These are phyloP conservation scores for Linum lewisii DNA, from an alignment of 345 rosid species.

Conservation along the genomic window DNA sequence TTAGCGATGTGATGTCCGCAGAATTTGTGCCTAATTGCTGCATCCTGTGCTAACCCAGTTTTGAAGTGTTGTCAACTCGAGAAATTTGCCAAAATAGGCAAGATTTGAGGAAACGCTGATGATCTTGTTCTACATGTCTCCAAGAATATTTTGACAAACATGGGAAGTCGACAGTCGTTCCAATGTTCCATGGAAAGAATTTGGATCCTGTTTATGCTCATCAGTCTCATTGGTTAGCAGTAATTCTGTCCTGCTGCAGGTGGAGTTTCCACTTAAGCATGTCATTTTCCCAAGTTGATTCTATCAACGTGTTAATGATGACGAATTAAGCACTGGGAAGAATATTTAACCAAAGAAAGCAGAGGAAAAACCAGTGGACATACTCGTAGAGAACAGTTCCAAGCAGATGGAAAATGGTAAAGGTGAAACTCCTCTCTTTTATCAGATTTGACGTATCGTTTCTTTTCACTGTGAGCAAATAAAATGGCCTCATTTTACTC, in stretches of 20 bases:
- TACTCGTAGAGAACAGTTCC: neutral
- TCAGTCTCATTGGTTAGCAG: too few species aligned
- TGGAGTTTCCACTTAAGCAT: too few species aligned
- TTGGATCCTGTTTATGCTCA: neutral
- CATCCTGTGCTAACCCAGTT: neutral
- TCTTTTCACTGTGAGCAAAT: neutral
- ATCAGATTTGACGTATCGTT: slow-evolving; percentile 21
- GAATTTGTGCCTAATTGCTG: neutral
- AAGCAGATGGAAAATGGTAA: neutral
- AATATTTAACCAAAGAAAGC: neutral
- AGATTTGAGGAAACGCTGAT: neutral
- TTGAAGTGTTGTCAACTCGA: neutral
- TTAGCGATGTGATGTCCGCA: neutral
- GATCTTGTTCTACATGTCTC: neutral
- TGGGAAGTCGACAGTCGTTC: neutral
- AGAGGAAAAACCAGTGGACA: neutral
- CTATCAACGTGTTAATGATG: neutral
- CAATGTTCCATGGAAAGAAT: neutral
- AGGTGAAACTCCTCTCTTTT: neutral
- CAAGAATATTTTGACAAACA: neutral
- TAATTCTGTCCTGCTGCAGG: too few species aligned
- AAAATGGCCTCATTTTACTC: neutral
- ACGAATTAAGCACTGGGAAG: neutral
- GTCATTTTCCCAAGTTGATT: too few species aligned
- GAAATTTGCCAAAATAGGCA: neutral